Evolutionary conservation across 2,329 filamentous ascomycete species (phyloP).

Genomic region (Cytospora schulzeri): DNA sequence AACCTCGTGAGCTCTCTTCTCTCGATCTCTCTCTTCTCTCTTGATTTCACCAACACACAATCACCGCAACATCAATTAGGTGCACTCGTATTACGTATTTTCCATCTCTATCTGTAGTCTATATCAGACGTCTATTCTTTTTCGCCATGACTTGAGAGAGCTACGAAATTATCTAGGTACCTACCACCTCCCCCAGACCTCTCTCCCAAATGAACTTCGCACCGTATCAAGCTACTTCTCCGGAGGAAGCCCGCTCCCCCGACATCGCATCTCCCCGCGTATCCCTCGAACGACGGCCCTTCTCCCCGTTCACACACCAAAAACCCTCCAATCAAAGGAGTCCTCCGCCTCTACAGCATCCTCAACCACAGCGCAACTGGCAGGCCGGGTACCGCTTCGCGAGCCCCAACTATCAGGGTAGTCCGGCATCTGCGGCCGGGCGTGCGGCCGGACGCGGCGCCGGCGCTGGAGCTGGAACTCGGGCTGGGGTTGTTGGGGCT

Average conservation of each 20-base stretch:
- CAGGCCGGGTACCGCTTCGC: slow-evolving; percentile 44
- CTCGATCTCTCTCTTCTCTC: no score
- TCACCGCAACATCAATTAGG: no score
- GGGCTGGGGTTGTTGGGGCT: slow-evolving; percentile 24
- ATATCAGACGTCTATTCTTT: neutral
- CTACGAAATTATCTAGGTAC: slow-evolving; percentile 1
- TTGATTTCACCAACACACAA: no score
- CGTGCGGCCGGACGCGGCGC: slow-evolving; percentile 8
- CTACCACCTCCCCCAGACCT: slow-evolving; percentile 19
- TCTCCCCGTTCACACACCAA: slow-evolving; percentile 51
- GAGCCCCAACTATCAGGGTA: slow-evolving; percentile 38
- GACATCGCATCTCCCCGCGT: slow-evolving; percentile 53
- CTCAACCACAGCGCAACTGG: slow-evolving; percentile 62
- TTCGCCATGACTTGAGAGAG: neutral
- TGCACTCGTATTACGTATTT: no score
- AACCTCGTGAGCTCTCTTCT: neutral
- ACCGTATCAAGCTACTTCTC: slow-evolving; percentile 91
- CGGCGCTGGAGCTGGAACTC: slow-evolving; percentile 28
- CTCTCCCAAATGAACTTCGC: slow-evolving; percentile 78
- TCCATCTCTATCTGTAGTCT: no score
- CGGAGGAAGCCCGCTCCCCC: slow-evolving; percentile 82
- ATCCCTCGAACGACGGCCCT: slow-evolving; percentile 60
- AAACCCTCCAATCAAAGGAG: slow-evolving; percentile 43
- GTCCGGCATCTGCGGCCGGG: slow-evolving; percentile 23
- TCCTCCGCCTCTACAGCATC: slow-evolving; percentile 52